phyloP scores from a whole-genome alignment of 2,329 filamentous ascomycete genomes.

The Colletotrichum magnum region DNA sequence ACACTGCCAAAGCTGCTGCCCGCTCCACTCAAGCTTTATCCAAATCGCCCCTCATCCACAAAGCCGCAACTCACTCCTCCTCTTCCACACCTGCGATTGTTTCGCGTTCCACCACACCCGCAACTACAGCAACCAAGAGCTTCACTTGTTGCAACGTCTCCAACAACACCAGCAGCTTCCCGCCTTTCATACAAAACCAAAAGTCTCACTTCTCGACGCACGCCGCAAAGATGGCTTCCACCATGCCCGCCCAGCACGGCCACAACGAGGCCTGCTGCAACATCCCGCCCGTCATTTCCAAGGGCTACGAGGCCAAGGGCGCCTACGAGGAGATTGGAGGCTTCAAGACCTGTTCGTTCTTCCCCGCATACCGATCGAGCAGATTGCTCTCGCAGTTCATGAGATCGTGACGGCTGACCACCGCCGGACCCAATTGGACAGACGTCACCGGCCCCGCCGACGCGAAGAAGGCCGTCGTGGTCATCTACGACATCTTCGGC shows the following conservation, averaged over 20 bases:
- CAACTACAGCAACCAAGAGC: slow-evolving; percentile 3
- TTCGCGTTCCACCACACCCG: slow-evolving; percentile 20
- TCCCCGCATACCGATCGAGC: neutral
- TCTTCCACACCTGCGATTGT: slow-evolving; percentile 4
- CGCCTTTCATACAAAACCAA: neutral
- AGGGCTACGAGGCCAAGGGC: slow-evolving; percentile 69
- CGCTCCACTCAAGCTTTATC: slow-evolving; percentile 33
- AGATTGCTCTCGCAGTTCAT: neutral
- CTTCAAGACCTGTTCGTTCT: slow-evolving; percentile 63
- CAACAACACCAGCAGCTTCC: neutral
- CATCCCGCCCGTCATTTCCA: slow-evolving; percentile 69
- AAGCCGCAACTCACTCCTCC: slow-evolving; percentile 9
- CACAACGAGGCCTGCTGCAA: slow-evolving; percentile 72
- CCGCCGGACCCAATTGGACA: slow-evolving; percentile 42
- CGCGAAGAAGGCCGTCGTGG: slow-evolving; percentile 71
- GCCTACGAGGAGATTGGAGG: slow-evolving; percentile 69
- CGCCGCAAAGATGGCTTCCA: slow-evolving; percentile 56
- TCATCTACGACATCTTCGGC: slow-evolving; percentile 78
- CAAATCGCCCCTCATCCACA: slow-evolving; percentile 9
- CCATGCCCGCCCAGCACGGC: slow-evolving; percentile 66
- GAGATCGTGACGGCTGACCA: neutral
- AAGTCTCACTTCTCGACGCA: slow-evolving; percentile 14
- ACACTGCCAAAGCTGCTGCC: slow-evolving; percentile 22
- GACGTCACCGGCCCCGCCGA: slow-evolving; percentile 64
- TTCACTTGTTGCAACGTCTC: slow-evolving; percentile 7